Evolutionary conservation across 192 early-diverging fungal species (phyloP), one percentile per base, ranked within the genome.

Genomic region (Umbelopsis sp.): DNA sequence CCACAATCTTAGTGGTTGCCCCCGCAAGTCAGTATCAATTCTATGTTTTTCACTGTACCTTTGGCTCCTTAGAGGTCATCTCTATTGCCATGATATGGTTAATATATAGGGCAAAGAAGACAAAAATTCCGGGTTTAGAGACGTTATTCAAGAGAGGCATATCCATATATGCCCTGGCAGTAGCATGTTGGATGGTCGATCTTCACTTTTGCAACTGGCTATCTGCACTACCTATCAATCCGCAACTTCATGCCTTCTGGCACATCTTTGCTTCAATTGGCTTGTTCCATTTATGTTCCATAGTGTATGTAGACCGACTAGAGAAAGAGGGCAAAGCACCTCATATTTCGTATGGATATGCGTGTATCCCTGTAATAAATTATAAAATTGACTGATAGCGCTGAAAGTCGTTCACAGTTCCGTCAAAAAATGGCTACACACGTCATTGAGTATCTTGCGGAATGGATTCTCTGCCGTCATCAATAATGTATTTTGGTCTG

Each of bases 241-340:
- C 56, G 3, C 56, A 62, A n/a, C 31, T 62, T 7, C 56, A 62
- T 34, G 56, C 56, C 12, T 62, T 62, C 26, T 62, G 56, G 56
- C 56, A 62, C 56, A 34, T 62, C 6, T 62, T 62, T 36, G 56
- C 56, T 14, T 62, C 56, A 0, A 62, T 22, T 26, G 56, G 56
- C 31, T 26, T 62, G n/a, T 62, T 62, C 16, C 26, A 62, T 16
- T 16, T 62, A 12, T 62, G 26, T 26, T 34, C 56, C 16, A 62
- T 62, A 4, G 56, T 62, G 16, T 62, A 62, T 62, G 56, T 62
- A 9, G 56, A 62, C 34, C 26, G 56, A 32, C 26, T 62, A 32
- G 29, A 62, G 12, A 22, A 62, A 34, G 56, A 62, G 16, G 56
- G 56, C 12, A 62, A 32, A 12, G 10, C 56, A 14, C 56, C 56